Evolutionary conservation across 2,329 filamentous ascomycete genomes (phyloP).

Genomic region (Fusarium dlaminii): DNA sequence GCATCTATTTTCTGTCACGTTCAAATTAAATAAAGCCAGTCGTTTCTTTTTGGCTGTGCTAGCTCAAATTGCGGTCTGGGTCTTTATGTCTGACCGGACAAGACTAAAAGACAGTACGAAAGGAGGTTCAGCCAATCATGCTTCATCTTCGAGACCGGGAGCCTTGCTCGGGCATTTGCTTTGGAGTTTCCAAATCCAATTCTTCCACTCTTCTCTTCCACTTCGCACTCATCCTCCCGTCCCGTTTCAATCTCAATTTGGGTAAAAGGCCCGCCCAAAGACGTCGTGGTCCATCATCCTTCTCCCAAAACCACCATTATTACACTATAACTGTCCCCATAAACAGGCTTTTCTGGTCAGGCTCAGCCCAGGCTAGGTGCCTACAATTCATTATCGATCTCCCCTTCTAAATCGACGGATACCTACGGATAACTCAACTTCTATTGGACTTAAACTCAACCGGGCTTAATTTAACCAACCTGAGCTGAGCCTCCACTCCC

Average conservation of each 20-base stretch:
- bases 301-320: conserved; percentile 16
- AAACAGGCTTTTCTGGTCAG: conserved; percentile 40
- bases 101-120: conserved; percentile 35
- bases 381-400: conserved; percentile 18
- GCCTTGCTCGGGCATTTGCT: conserved; percentile 9
- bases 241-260: conserved; percentile 29
- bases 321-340: conserved; percentile 4
- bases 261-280: conserved; percentile 36
- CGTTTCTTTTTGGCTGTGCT: neutral
- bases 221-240: neutral
- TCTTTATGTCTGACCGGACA: conserved; percentile 18
- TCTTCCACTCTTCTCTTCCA: neutral
- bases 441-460: conserved; percentile 1
- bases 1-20: conserved; percentile 1
- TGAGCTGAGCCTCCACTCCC: conserved; percentile 21
- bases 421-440: neutral
- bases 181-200: conserved; percentile 6
- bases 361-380: conserved; percentile 9
- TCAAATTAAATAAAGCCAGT: conserved; percentile 14
- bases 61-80: conserved; percentile 12
- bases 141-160: neutral
- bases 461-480: conserved; percentile 2
- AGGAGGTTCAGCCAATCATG: conserved; percentile 37
- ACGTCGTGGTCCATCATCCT: neutral
- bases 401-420: conserved; percentile 4